Base-by-base conservation (phyloP, 441 rosid genomes). In the Manihot esculenta region DNA sequence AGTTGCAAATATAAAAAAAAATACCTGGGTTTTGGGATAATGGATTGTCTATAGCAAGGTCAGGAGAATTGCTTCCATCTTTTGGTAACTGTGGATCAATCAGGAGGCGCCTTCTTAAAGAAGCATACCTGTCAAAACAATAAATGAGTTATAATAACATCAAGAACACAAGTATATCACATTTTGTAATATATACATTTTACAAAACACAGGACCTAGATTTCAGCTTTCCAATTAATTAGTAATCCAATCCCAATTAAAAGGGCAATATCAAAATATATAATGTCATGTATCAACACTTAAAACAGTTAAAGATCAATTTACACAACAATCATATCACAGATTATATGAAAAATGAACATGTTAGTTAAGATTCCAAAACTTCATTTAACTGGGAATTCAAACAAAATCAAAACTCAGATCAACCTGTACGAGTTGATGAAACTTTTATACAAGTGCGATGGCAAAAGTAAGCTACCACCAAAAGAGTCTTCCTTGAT, bases 21-120 rank as follows among this genome's bases (percentile, higher is more conserved):
- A 12, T 74, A 90, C 99, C 98, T 79, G 97, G 96, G 79, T 89
- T 94, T 76, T 91, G 96, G 10, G 97, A 94, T 59, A 94, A 81
- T 23, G 99, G 99, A 82, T 91, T 94, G 75, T 91, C 99, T 68
- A 91, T 82, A 38, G 81, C 84, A 65, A 82, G 89, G 84, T 91
- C 76, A 69, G 87, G 83, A 64, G 95, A 84, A 77, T 64, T 83
- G 70, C 75, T 84, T 80, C 85, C 89, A 62, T 81, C 88, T 79
- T 88, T 94, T 4, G 82, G 81, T 35, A 85, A 68, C 77, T 91
- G 92, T 24, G 88, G 97, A 86, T 91, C 95, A 68, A 94, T 83
- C 21, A 92, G 81, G 47, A 91, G 89, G 35, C 84, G 82, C 76
- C 96, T 89, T 76, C 98, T 82, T 80, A 91, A 73, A 71, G 86